phyloP scores from a whole-genome alignment of 2,329 filamentous ascomycete genomes.

The Sarocladium strictum region DNA sequence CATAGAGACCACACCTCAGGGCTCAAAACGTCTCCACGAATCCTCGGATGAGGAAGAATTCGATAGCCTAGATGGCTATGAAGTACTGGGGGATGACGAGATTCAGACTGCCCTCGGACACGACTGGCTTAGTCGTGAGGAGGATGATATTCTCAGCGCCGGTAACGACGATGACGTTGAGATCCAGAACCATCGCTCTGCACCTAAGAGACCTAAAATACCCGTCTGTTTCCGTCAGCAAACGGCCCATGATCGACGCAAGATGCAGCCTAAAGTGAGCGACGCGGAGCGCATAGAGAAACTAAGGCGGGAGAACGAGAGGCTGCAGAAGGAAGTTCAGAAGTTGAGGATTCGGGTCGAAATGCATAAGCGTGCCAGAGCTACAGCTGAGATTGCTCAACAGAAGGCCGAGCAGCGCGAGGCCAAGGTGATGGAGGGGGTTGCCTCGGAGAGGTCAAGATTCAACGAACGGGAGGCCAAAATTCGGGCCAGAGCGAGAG shows the following conservation, averaged over 20 bases:
- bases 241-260: constrained; percentile 77
- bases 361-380: background rate
- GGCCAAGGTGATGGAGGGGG: background rate
- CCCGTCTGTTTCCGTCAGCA: constrained; percentile 40
- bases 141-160: background rate
- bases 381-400: background rate
- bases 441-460: background rate
- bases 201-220: background rate
- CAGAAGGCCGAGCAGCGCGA: background rate
- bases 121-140: no score
- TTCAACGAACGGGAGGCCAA: background rate
- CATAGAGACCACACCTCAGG: background rate
- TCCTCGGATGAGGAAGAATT: background rate
- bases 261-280: constrained; percentile 97
- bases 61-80: background rate
- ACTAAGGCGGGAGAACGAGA: background rate
- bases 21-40: background rate
- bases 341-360: background rate
- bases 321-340: background rate
- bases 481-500: background rate
- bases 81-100: background rate
- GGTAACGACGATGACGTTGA: no score
- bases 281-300: constrained; percentile 69
- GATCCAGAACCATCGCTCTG: background rate
- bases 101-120: background rate